Conservation (phyloP, 345 rosid genomes). For the Pugionium cornutum region DNA sequence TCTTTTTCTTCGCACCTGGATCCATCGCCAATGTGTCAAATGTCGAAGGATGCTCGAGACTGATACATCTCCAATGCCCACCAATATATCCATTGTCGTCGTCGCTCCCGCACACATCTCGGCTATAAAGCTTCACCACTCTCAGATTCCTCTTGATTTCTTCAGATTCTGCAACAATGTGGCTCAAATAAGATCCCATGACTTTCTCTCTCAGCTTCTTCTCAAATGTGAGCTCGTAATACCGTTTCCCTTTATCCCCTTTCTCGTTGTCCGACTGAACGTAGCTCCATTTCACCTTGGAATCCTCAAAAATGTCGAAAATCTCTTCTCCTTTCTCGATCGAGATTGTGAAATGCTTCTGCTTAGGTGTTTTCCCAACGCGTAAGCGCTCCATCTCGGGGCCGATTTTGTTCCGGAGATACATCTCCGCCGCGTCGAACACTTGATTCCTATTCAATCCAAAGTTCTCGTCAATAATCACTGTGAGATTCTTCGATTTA, state of each 20-base stretch:
- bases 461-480: conserved; percentile 43
- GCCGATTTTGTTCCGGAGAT: conserved; percentile 49
- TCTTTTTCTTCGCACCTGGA: conserved; percentile 42
- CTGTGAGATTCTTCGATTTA: conserved; percentile 28
- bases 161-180: conserved; percentile 37
- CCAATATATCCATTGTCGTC: conserved; percentile 32
- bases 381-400: conserved; percentile 44
- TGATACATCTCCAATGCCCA: conserved; percentile 49
- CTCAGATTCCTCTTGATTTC: conserved; percentile 43
- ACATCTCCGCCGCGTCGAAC: conserved; percentile 50
- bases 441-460: conserved; percentile 44
- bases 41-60: conserved; percentile 53
- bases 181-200: conserved; percentile 36
- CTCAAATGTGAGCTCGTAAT: conserved; percentile 47
- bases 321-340: conserved; percentile 48
- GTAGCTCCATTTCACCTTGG: conserved; percentile 42
- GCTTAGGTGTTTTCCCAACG: conserved; percentile 43
- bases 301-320: conserved; percentile 35
- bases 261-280: conserved; percentile 31
- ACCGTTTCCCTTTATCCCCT: conserved; percentile 16
- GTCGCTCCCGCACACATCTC: conserved; percentile 26
- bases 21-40: conserved; percentile 58
- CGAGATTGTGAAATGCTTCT: conserved; percentile 37
- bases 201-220: conserved; percentile 44
- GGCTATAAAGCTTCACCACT: conserved; percentile 46